Percentiles rank a stretch among this genome's conserved stretches.
These are phyloP conservation scores for Pichia sorboxylosa DNA, from an alignment of 1,139 yeast genomes.

Conservation along the genomic window DNA sequence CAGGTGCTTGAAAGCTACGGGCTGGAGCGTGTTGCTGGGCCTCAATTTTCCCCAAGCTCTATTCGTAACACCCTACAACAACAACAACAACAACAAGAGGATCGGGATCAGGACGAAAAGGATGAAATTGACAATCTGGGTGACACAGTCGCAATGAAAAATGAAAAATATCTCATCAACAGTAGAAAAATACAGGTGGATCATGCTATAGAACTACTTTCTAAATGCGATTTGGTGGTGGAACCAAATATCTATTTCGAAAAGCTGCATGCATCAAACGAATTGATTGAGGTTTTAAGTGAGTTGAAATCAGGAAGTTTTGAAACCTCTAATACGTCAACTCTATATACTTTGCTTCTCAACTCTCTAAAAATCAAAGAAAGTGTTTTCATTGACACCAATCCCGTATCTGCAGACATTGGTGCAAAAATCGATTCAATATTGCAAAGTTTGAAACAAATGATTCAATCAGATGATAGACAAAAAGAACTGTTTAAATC, in stretches of 20 bases:
- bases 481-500: constrained; percentile 5
- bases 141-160: neutral
- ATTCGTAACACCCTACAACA: constrained; percentile 2
- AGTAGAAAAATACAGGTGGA: constrained; percentile 12
- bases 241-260: constrained; percentile 14
- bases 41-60: constrained; percentile 14
- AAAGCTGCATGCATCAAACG: constrained; percentile 14
- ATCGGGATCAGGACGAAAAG: neutral
- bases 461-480: constrained; percentile 5
- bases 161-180: constrained; percentile 8
- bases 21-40: constrained; percentile 13
- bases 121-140: no score
- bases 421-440: neutral
- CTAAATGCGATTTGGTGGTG: constrained; percentile 8
- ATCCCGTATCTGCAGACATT: neutral
- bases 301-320: constrained; percentile 14
- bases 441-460: constrained; percentile 3
- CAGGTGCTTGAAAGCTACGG: neutral
- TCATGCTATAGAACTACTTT: constrained; percentile 4
- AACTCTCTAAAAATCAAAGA: constrained; percentile 13
- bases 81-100: neutral
- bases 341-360: constrained; percentile 13
- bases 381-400: neutral
- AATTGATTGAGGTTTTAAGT: constrained; percentile 15
- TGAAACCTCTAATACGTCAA: constrained; percentile 12